A percentile compares a stretch with the other conserved stretches of the same genome.
Evolutionary conservation across 441 rosid species (phyloP).

Genomic region (Gossypium gossypioides): DNA sequence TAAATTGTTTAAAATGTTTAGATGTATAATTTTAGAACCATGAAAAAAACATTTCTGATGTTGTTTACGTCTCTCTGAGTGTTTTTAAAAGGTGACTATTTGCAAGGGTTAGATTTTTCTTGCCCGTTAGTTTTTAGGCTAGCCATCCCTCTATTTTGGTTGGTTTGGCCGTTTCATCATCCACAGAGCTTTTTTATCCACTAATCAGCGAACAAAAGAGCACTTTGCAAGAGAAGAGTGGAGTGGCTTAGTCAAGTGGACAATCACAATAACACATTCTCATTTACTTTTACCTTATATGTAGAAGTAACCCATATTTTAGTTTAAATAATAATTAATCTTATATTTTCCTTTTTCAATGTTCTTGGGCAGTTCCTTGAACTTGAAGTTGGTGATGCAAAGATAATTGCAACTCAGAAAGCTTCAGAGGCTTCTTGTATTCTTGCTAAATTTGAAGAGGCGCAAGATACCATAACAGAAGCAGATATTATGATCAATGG

Average conservation of each 20-base stretch:
- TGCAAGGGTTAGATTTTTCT: background rate
- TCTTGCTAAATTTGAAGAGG: slow-evolving; percentile 82
- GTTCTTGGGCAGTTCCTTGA: slow-evolving; percentile 55
- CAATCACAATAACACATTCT: background rate
- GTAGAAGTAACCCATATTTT: background rate
- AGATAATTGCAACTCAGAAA: slow-evolving; percentile 52
- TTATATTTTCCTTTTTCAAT: background rate
- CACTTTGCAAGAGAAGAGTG: background rate
- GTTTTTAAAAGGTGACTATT: background rate
- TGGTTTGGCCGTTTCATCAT: slow-evolving; percentile 4
- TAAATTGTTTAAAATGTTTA: slow-evolving; percentile 16
- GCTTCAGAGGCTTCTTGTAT: slow-evolving; percentile 59
- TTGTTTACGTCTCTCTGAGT: background rate
- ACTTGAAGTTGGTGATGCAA: slow-evolving; percentile 63
- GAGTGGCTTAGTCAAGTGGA: background rate
- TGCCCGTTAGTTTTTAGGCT: background rate
- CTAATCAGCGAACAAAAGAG: background rate
- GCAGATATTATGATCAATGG: slow-evolving; percentile 81
- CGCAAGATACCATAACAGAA: slow-evolving; percentile 74
- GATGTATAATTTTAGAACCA: background rate
- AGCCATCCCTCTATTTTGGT: background rate
- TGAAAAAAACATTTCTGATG: background rate
- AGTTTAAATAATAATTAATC: background rate
- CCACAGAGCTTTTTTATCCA: background rate
- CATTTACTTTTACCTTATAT: background rate